Base-by-base conservation (phyloP, 805 yeast genomes). In the Teunomyces cretensis region DNA sequence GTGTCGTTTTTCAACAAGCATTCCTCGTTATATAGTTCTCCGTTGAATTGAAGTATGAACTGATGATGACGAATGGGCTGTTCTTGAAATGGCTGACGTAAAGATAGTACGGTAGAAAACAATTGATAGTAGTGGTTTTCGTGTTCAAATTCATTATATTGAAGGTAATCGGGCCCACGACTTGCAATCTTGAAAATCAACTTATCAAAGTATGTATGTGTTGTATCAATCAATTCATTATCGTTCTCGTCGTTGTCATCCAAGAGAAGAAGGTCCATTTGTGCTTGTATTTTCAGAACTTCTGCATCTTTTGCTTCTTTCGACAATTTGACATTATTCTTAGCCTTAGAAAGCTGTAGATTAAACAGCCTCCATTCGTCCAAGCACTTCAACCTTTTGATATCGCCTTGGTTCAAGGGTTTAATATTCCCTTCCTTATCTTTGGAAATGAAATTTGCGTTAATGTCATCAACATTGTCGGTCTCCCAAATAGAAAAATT, bases 11-110 rank as follows among this genome's bases (percentile, higher is more conserved):
- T 43, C 4, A 54, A 50, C 27, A 68, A 52, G 16, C 85, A 75
- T 30, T 76, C 84, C 1, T 61, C 52, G 50, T 84, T 84, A 62
- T 94, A 94, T 9, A 94, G 64, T 56, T 94, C 97, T 0, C 99
- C 99, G 61, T 95, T 94, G 65, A 86, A 92, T 58, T 89, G 96
- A 7, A 95, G 58, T 0, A 53, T 69, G 51, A 38, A 57, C 3
- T 65, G 51, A 2, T 54, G 60, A 9, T 46, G 54, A 7, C 50
- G 51, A 2, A 81, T 51, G 0, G 98, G 97, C 62, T 94, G 99
- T 26, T 65, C 52, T 0, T 88, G 81, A 54, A 87, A 79, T 0
- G 98, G 98, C 15, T 78, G 75, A 46, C 99, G 72, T 33, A 94
- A 65, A 0, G 96, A 84, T 13, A 94, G 70, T 0, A 94, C 88